A percentile compares a stretch with the other conserved stretches of the same genome.
Conservation (phyloP, 2,329 filamentous ascomycete species). For the Atkinsonella hypoxylon region DNA sequence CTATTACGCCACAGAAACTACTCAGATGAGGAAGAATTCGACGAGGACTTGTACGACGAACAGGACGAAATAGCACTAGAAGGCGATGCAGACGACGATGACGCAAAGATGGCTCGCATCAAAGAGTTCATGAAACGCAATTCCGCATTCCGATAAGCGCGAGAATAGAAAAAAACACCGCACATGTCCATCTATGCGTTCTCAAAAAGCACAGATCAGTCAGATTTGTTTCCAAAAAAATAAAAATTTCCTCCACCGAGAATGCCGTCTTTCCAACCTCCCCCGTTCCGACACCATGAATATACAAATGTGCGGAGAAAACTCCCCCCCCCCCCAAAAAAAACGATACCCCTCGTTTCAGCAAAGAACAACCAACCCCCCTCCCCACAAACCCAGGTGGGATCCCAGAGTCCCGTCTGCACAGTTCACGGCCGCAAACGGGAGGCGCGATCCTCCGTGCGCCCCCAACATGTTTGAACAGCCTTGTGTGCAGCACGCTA, state of each 20-base stretch:
- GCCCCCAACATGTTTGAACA: neutral
- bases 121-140: constrained; percentile 24
- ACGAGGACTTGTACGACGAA: constrained; percentile 26
- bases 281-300: too few species aligned
- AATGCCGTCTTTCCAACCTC: neutral
- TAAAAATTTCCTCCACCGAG: too few species aligned
- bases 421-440: neutral
- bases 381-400: neutral
- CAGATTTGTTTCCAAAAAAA: too few species aligned
- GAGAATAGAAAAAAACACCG: too few species aligned
- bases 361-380: neutral
- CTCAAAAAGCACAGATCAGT: too few species aligned
- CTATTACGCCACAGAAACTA: constrained; percentile 40
- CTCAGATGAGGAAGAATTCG: constrained; percentile 44
- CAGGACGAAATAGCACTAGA: constrained; percentile 27
- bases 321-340: too few species aligned
- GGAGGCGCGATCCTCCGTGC: neutral
- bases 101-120: constrained; percentile 26
- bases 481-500: neutral
- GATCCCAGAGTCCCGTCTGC: neutral
- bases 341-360: neutral
- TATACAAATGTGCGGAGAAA: too few species aligned
- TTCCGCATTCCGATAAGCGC: constrained; percentile 12
- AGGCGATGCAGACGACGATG: constrained; percentile 23
- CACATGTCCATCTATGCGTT: too few species aligned